A percentile compares a stretch with the other conserved stretches of the same genome.
Evolutionary conservation across 306 rosid genomes (phyloP).

Genomic region (Canavalia gladiata): DNA sequence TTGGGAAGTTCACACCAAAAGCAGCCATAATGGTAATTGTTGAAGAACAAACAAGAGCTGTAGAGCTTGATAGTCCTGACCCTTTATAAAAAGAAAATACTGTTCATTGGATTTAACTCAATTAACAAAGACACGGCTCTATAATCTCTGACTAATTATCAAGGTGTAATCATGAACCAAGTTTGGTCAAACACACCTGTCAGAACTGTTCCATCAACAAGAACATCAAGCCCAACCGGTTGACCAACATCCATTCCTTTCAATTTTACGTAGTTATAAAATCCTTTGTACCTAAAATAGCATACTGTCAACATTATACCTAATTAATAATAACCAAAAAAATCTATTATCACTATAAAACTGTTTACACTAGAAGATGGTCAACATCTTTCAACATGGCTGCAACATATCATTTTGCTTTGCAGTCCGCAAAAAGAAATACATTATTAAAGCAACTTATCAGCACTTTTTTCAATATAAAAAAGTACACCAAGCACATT

Average conservation of each 20-base stretch:
- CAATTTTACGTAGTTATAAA: constrained; percentile 61
- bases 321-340: not conserved
- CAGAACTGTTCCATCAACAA: constrained; percentile 82
- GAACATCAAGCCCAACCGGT: constrained; percentile 76
- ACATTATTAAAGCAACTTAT: not conserved
- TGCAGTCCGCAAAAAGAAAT: not conserved
- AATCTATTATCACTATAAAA: not conserved
- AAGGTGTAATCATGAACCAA: not conserved
- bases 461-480: not conserved
- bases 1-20: constrained; percentile 70
- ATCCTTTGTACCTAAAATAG: constrained; percentile 77
- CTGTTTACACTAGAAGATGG: not conserved
- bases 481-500: not conserved
- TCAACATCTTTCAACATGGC: not conserved
- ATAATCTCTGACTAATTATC: not conserved
- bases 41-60: constrained; percentile 89
- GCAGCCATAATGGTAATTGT: constrained; percentile 80
- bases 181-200: constrained; percentile 58
- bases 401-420: constrained; percentile 6
- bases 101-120: not conserved
- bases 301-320: not conserved
- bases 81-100: constrained; percentile 53
- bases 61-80: constrained; percentile 89
- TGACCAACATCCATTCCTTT: constrained; percentile 64
- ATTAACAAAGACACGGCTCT: constrained; percentile 15